Conservation (phyloP, 192 early-diverging fungal genomes). For the Gigaspora rosea region DNA sequence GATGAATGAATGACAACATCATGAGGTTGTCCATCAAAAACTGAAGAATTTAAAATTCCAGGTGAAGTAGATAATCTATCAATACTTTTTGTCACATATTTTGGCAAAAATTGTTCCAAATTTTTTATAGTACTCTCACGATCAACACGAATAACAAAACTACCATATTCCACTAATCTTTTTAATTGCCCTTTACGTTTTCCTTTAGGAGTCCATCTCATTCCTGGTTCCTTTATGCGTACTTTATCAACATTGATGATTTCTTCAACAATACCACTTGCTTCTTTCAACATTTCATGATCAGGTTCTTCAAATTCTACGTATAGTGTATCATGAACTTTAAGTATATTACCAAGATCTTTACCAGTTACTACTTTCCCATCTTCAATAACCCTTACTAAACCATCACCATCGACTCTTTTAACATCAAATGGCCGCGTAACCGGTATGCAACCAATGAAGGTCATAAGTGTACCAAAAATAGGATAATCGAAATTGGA, state of each 20-base stretch:
- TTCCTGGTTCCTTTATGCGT: constrained; percentile 40
- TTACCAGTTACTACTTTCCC: constrained; percentile 37
- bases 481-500: constrained; percentile 46
- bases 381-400: constrained; percentile 39
- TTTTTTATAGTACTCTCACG: constrained; percentile 44
- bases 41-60: background rate
- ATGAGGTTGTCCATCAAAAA: constrained; percentile 7
- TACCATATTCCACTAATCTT: constrained; percentile 38
- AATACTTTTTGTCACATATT: background rate
- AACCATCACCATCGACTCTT: constrained; percentile 34
- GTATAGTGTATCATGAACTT: constrained; percentile 41
- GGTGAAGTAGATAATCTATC: constrained; percentile 25
- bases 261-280: constrained; percentile 38
- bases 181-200: constrained; percentile 37
- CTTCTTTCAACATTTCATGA: constrained; percentile 33
- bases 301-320: constrained; percentile 43
- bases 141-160: constrained; percentile 44
- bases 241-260: constrained; percentile 37
- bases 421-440: constrained; percentile 44
- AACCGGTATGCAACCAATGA: constrained; percentile 46
- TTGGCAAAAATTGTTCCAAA: constrained; percentile 28
- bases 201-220: constrained; percentile 45
- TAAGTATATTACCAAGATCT: constrained; percentile 36
- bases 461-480: constrained; percentile 38
- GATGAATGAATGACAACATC: background rate